Conservation (phyloP, 78 protist genomes). For the Dictyostelium citrinum region DNA sequence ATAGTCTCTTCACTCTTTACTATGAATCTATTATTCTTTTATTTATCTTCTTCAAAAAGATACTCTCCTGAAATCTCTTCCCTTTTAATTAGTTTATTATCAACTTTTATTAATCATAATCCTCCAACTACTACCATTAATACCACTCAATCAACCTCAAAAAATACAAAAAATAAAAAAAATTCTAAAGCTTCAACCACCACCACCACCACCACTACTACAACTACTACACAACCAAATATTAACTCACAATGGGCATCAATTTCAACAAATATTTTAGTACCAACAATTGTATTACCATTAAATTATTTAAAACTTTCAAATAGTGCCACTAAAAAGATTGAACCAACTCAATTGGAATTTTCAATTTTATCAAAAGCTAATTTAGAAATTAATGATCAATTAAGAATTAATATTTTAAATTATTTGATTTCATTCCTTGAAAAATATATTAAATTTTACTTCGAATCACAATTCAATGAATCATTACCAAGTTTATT, state of each 20-base stretch:
- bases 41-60: constrained; percentile 12
- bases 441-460: constrained; percentile 14
- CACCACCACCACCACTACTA: neutral
- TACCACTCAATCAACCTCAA: neutral
- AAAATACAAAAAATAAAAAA: neutral
- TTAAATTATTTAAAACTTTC: neutral
- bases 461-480: neutral
- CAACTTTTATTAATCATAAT: constrained; percentile 2
- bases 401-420: constrained; percentile 42
- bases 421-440: constrained; percentile 12
- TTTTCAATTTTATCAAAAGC: constrained; percentile 7
- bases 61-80: constrained; percentile 72
- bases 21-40: constrained; percentile 28
- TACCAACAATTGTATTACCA: constrained; percentile 44
- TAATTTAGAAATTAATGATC: neutral
- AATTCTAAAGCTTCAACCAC: neutral
- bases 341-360: constrained; percentile 23
- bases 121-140: neutral
- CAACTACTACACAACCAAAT: neutral
- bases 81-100: constrained; percentile 29
- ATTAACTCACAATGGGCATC: constrained; percentile 40
- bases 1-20: constrained; percentile 48
- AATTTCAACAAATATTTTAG: neutral
- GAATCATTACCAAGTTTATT: constrained; percentile 59
- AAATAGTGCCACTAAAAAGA: neutral